Conservation (phyloP, 495 filamentous ascomycete species). For the Aspergillus taichungensis region DNA sequence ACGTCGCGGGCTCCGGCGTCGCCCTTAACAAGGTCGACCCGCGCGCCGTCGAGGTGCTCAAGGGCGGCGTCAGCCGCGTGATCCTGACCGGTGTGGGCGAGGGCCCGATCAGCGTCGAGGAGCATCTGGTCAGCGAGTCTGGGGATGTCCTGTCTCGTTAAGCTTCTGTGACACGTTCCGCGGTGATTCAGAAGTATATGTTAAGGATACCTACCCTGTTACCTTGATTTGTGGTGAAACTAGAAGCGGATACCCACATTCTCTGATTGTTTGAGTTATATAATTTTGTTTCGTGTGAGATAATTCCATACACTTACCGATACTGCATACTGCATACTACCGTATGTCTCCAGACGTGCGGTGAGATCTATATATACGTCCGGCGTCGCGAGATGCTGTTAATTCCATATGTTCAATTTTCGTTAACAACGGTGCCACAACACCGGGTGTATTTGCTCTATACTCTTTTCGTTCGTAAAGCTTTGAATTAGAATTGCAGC, state of each 20-base stretch:
- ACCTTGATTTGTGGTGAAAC: neutral
- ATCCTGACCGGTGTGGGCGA: slow-evolving; percentile 90
- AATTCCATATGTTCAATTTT: no score
- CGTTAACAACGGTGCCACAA: no score
- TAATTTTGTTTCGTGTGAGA: neutral
- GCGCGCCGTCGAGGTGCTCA: slow-evolving; percentile 49
- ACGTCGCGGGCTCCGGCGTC: slow-evolving; percentile 39
- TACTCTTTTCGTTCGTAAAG: no score
- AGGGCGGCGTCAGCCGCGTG: slow-evolving; percentile 73
- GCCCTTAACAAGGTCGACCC: slow-evolving; percentile 45
- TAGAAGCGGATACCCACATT: slow-evolving; percentile 2
- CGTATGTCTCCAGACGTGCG: no score
- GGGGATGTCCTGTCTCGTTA: slow-evolving; percentile 45
- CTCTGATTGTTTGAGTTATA: neutral
- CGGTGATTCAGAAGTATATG: no score
- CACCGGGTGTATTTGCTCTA: no score
- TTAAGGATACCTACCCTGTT: no score
- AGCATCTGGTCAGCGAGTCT: slow-evolving; percentile 65
- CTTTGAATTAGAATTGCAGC: no score
- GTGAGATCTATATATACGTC: no score
- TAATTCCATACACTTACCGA: no score
- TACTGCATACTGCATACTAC: no score
- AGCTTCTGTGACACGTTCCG: neutral
- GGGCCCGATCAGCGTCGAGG: slow-evolving; percentile 70
- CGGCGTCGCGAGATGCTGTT: no score